These are phyloP conservation scores for Fusarium vanettenii DNA, from an alignment of 2,329 filamentous ascomycete species.

Conservation along the genomic window DNA sequence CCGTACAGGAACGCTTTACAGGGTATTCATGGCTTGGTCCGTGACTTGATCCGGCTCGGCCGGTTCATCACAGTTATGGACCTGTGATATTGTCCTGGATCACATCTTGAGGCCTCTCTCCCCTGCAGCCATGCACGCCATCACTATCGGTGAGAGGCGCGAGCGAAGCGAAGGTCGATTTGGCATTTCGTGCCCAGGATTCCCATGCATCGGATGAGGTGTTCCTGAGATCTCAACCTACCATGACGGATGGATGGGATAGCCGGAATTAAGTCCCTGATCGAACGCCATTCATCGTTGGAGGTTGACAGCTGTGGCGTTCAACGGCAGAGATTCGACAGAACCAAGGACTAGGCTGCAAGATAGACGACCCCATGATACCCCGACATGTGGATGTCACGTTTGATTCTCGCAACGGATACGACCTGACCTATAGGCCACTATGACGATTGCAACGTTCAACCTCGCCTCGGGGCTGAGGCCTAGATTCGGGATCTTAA, in stretches of 20 bases:
- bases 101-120: slow-evolving; percentile 1
- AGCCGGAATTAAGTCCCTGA: background rate
- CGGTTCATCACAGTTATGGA: slow-evolving; percentile 26
- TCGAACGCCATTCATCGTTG: slow-evolving; percentile 1
- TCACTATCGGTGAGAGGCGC: background rate
- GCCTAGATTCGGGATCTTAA: slow-evolving; percentile 37
- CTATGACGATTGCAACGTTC: slow-evolving; percentile 11
- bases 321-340: background rate
- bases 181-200: slow-evolving; percentile 22
- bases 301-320: slow-evolving; percentile 4
- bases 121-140: slow-evolving; percentile 11
- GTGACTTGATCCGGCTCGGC: slow-evolving; percentile 30
- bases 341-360: background rate
- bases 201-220: slow-evolving; percentile 28
- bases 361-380: background rate
- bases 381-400: background rate
- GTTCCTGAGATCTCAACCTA: slow-evolving; percentile 17
- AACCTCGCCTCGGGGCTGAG: slow-evolving; percentile 21
- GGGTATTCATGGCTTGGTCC: slow-evolving; percentile 21
- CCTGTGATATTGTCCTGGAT: slow-evolving; percentile 17
- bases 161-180: slow-evolving; percentile 8
- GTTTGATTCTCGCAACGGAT: background rate
- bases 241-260: background rate
- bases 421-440: slow-evolving; percentile 13
- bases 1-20: slow-evolving; percentile 24